phyloP scores from a whole-genome alignment of 1,284 basidiomycete species.

The Heliocybe sulcata region DNA sequence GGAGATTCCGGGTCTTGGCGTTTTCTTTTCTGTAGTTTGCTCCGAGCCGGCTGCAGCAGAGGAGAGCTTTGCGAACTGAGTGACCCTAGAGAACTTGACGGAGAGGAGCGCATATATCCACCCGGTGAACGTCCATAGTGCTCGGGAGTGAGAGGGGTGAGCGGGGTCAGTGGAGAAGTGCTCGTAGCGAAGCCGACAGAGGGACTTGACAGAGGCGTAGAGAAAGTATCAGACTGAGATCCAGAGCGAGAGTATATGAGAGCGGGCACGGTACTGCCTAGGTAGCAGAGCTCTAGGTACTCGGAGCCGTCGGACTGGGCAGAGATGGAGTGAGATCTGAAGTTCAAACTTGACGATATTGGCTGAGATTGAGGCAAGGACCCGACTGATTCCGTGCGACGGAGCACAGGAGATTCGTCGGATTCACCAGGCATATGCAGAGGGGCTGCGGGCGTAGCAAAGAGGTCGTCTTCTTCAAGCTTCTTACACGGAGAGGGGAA shows the following conservation, averaged over 20 bases:
- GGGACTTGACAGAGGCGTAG: neutral
- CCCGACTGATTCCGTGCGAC: neutral
- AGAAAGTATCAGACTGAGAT: too few relatives aligned
- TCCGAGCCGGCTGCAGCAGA: too few relatives aligned
- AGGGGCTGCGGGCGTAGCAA: neutral
- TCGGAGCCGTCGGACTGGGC: too few relatives aligned
- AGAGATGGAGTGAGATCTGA: too few relatives aligned
- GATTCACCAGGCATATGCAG: neutral
- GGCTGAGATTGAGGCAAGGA: too few relatives aligned
- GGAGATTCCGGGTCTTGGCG: too few relatives aligned
- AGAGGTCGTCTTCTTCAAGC: neutral
- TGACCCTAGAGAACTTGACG: neutral
- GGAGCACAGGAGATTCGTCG: neutral
- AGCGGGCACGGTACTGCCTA: neutral
- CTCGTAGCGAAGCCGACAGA: neutral
- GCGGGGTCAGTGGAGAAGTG: neutral
- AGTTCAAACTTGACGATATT: too few relatives aligned
- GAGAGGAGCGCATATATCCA: neutral
- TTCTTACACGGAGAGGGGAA: neutral
- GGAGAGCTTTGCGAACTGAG: too few relatives aligned
- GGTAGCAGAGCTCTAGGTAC: neutral
- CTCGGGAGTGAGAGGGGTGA: neutral
- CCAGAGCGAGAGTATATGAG: neutral
- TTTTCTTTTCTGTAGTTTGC: too few relatives aligned
- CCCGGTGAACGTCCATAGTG: neutral